Conservation (phyloP, 176 grass and related monocot genomes). For the Rhipidocladum racemiflorum region DNA sequence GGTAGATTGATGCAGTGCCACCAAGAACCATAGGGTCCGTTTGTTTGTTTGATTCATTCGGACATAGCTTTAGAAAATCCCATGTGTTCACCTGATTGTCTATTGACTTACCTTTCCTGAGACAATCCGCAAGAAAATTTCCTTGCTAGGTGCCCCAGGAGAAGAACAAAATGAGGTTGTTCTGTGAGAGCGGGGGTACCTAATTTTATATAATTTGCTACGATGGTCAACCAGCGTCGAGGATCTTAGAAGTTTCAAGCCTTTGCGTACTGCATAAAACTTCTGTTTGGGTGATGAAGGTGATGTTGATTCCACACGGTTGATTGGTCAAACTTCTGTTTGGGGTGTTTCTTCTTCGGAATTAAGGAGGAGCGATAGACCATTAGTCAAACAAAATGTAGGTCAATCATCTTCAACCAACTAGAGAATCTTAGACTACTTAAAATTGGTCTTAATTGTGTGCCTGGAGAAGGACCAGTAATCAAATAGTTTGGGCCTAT, state of each 20-base stretch:
- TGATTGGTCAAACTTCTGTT: conserved; percentile 46
- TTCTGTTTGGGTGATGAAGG: conserved; percentile 25
- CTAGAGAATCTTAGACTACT: conserved; percentile 28
- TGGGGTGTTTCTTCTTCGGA: conserved; percentile 24
- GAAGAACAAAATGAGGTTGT: conserved; percentile 30
- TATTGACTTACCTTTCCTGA: conserved; percentile 10
- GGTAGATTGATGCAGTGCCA: background rate
- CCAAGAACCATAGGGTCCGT: conserved; percentile 25
- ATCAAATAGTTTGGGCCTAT: background rate
- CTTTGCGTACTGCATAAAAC: conserved; percentile 14
- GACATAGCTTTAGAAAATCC: conserved; percentile 12
- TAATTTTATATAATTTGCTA: conserved; percentile 7
- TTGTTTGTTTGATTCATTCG: conserved; percentile 17
- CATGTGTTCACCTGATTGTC: background rate
- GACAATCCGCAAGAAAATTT: background rate
- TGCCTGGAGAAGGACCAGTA: background rate
- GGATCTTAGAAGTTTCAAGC: conserved; percentile 8
- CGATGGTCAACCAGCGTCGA: conserved; percentile 9
- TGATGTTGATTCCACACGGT: conserved; percentile 35
- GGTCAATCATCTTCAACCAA: conserved; percentile 47
- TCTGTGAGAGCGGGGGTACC: background rate
- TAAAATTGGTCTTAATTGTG: conserved; percentile 21
- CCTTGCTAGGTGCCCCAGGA: background rate
- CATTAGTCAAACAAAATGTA: conserved; percentile 28
- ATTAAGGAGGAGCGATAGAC: conserved; percentile 21